Evolutionary conservation across 495 filamentous ascomycete species (phyloP), one percentile per base, ranked within the genome.

Genomic region (Xylaria longipes): DNA sequence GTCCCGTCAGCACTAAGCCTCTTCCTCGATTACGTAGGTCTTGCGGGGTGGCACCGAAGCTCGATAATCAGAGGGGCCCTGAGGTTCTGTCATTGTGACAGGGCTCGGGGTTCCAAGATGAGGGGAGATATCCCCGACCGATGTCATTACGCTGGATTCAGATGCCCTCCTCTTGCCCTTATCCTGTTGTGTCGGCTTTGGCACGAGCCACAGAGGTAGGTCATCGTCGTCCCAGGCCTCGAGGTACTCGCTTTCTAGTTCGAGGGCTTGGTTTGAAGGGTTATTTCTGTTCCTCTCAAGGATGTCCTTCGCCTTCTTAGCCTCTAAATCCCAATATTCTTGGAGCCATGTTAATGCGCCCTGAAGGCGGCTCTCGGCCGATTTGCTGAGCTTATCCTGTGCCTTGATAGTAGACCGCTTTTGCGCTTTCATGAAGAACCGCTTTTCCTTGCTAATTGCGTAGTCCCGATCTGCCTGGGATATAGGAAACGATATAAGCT

Each of bases 401-500:
- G 71, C 54, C 20, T 71, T 65, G 20, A 52, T 62, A 7, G 52
- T 64, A 2, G 72, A 48, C 6, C 67, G 61, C 9, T 56, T 45
- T 56, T 78, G 74, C 20, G 62, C 29, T 25, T 75, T 50, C 43
- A 73, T 35, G 35, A 76, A 75, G 12, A 69, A 41, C 9, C 50
- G 64, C 68, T 65, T 74, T 57, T 78, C 74, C 63, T 76, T 76
- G 60, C 70, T 68, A 8, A 78, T 71, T 31, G 74, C 76, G 41
- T 73, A 76, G 20, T 71, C 72, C 5, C 74, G 71, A 50, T 78
- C 76, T 7, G 48, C 62, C n/a, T 73, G 71, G 0, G 76, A 74
- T 3, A 76, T 37, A 5, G 74, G 76, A 46, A 78, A 78, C 17
- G 76, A 78, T 72, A 78, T 70, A 37, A 78, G 72, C 25, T 73